These are phyloP conservation scores for Citrus mangshanensis DNA, from an alignment of 345 rosid species.

Conservation along the genomic window DNA sequence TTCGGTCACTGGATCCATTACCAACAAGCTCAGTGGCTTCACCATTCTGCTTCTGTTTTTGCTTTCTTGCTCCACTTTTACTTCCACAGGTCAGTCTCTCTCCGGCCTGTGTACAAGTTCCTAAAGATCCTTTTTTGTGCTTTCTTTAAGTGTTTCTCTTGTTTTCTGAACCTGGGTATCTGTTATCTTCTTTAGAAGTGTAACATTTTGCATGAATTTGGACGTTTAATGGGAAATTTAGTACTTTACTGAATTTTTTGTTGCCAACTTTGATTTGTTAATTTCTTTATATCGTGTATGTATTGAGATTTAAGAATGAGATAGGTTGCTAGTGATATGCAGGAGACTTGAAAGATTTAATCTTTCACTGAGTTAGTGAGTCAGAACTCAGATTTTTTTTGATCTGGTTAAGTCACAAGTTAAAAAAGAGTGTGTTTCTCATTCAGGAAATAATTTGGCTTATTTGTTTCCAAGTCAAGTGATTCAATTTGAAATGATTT, in stretches of 20 bases:
- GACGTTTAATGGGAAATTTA: neutral
- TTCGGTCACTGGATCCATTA: slow-evolving; percentile 29
- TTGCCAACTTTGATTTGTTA: slow-evolving; percentile 10
- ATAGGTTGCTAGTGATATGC: neutral
- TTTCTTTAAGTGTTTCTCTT: slow-evolving; percentile 1
- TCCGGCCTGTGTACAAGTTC: neutral
- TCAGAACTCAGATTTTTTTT: neutral
- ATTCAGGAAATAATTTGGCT: no score
- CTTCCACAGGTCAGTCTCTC: slow-evolving; percentile 51
- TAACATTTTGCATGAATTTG: neutral
- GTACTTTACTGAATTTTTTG: neutral
- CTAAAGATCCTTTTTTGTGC: neutral
- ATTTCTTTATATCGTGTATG: slow-evolving; percentile 10
- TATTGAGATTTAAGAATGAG: neutral
- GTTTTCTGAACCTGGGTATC: slow-evolving; percentile 19
- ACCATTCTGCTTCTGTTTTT: slow-evolving; percentile 37
- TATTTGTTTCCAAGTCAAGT: neutral
- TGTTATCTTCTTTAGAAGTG: neutral
- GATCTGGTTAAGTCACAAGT: neutral
- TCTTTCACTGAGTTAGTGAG: neutral
- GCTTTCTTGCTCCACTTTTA: slow-evolving; percentile 57
- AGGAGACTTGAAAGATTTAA: neutral
- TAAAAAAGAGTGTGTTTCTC: no score
- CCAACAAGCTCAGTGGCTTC: slow-evolving; percentile 44
- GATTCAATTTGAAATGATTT: neutral